A percentile compares a stretch with the other conserved stretches of the same genome.
These are phyloP conservation scores for Mallotus nudiflorus DNA, from an alignment of 345 rosid species.

Conservation along the genomic window DNA sequence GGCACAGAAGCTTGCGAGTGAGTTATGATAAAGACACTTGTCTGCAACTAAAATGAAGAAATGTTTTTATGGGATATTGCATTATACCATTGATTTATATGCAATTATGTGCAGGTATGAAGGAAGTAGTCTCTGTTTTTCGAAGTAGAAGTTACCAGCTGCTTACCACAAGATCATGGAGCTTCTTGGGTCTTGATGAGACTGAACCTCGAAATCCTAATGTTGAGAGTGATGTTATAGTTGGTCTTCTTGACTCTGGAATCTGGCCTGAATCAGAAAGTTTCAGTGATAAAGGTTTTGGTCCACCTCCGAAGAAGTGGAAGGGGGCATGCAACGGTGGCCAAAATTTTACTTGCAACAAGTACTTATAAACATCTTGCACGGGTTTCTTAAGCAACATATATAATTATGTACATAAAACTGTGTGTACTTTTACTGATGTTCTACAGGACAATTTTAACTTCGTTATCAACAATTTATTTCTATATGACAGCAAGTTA, in stretches of 20 bases:
- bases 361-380: constrained; percentile 23
- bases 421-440: no score
- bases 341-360: constrained; percentile 51
- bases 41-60: not conserved
- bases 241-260: constrained; percentile 45
- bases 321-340: constrained; percentile 45
- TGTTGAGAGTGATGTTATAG: constrained; percentile 31
- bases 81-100: not conserved
- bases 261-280: constrained; percentile 51
- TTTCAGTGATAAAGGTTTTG: constrained; percentile 46
- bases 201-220: not conserved
- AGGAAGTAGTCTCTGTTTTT: constrained; percentile 48
- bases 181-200: constrained; percentile 44
- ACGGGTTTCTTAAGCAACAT: no score
- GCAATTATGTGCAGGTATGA: constrained; percentile 19
- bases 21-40: constrained; percentile 14
- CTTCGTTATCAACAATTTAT: constrained; percentile 43
- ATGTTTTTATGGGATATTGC: no score
- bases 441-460: no score
- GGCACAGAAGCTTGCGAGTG: constrained; percentile 41
- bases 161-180: constrained; percentile 60
- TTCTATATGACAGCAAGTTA: constrained; percentile 29
- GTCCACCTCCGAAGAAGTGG: constrained; percentile 54
- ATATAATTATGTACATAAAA: no score
- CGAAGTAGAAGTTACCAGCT: constrained; percentile 37